Evolutionary conservation across 2,329 filamentous ascomycete genomes (phyloP).

Genomic region (Microcyclospora tardicrescens): DNA sequence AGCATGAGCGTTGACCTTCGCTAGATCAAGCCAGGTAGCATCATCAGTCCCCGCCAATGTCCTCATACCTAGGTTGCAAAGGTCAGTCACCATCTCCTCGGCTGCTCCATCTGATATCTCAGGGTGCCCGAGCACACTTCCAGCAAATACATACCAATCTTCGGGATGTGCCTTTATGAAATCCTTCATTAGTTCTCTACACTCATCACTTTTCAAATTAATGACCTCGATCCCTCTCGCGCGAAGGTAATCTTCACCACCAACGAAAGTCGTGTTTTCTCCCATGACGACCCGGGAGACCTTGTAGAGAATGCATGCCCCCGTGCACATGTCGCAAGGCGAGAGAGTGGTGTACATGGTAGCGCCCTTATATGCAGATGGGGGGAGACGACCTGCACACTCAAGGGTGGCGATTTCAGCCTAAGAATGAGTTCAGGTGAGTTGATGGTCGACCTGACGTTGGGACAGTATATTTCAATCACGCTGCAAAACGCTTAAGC

Average conservation of each 20-base stretch:
- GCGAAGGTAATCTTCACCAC: constrained; percentile 58
- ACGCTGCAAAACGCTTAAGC: background rate
- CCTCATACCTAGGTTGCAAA: constrained; percentile 22
- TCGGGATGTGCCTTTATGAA: constrained; percentile 62
- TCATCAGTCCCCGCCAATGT: constrained; percentile 18
- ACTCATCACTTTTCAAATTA: constrained; percentile 53
- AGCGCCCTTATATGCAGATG: constrained; percentile 53
- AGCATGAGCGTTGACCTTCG: too few species aligned
- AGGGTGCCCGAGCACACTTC: too few species aligned
- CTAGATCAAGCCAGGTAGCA: too few species aligned
- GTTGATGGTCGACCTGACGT: background rate
- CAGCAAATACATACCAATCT: constrained; percentile 37
- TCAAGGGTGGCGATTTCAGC: constrained; percentile 66
- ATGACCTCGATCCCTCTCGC: constrained; percentile 58
- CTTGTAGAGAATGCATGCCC: constrained; percentile 64
- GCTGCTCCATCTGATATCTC: too few species aligned
- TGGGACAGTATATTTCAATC: background rate
- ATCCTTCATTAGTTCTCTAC: constrained; percentile 54
- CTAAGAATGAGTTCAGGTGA: constrained; percentile 28
- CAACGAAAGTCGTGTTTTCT: constrained; percentile 63
- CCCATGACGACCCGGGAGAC: constrained; percentile 62
- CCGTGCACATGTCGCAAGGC: constrained; percentile 72
- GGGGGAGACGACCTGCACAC: constrained; percentile 58
- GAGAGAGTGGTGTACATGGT: constrained; percentile 79
- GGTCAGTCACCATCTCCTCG: constrained; percentile 8